Conservation (phyloP, 2,329 filamentous ascomycete species). For the Alternaria atra region DNA sequence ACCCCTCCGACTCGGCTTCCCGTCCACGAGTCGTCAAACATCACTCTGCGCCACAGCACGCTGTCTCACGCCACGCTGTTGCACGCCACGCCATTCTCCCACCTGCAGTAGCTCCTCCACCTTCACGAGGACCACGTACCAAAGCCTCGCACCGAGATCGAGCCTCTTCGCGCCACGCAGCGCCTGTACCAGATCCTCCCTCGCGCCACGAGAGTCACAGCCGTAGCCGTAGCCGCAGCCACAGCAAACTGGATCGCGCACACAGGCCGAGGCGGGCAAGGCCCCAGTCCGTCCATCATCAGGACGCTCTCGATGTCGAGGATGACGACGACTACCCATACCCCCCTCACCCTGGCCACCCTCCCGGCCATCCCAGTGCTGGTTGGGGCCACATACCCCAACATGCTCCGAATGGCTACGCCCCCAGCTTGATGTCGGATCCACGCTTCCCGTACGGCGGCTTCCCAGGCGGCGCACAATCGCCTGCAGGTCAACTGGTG, state of each 20-base stretch:
- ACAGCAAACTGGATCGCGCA: conserved; percentile 43
- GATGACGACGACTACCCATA: conserved; percentile 57
- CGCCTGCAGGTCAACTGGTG: conserved; percentile 42
- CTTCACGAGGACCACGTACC: conserved; percentile 50
- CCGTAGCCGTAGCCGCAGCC: conserved; percentile 44
- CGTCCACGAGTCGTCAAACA: conserved; percentile 46
- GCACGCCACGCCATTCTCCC: conserved; percentile 39
- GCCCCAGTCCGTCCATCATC: conserved; percentile 49
- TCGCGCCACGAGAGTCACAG: conserved; percentile 46
- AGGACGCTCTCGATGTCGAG: conserved; percentile 57
- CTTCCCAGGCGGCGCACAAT: conserved; percentile 33
- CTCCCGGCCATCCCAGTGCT: conserved; percentile 47
- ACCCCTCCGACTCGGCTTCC: conserved; percentile 61
- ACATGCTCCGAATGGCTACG: conserved; percentile 46
- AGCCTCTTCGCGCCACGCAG: conserved; percentile 51
- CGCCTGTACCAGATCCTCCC: conserved; percentile 42
- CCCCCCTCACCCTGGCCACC: conserved; percentile 39
- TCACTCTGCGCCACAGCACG: conserved; percentile 28
- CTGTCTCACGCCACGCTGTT: conserved; percentile 34
- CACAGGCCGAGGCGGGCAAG: conserved; percentile 42
- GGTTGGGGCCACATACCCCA: conserved; percentile 51
- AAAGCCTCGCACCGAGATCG: conserved; percentile 47
- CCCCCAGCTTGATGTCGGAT: conserved; percentile 51
- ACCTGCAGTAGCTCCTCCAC: conserved; percentile 43
- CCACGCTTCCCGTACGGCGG: conserved; percentile 39